phyloP scores from a whole-genome alignment of 2,329 filamentous ascomycete genomes.

The Helminthosporium solani region DNA sequence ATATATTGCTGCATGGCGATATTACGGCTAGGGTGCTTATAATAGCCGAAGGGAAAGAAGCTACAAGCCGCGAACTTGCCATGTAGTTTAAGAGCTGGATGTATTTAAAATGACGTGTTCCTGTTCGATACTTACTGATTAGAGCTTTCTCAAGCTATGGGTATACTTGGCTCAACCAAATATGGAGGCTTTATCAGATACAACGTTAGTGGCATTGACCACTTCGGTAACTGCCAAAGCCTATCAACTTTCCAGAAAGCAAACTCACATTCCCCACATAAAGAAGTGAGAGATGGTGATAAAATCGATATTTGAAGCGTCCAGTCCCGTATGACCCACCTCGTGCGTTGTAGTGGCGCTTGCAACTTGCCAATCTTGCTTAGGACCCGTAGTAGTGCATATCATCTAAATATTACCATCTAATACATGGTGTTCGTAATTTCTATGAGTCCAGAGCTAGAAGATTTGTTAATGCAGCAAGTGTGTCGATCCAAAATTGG shows the following conservation, averaged over 20 bases:
- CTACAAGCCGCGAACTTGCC: too few relatives aligned
- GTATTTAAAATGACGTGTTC: too few relatives aligned
- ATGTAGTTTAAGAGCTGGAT: too few relatives aligned
- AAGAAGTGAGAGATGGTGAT: conserved; percentile 7
- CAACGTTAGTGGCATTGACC: too few relatives aligned
- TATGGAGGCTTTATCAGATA: too few relatives aligned
- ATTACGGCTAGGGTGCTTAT: too few relatives aligned
- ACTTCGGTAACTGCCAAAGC: not conserved
- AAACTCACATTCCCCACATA: conserved; percentile 3
- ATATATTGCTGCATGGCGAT: too few relatives aligned
- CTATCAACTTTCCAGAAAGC: not conserved
- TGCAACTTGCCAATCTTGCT: not conserved
- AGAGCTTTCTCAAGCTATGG: too few relatives aligned
- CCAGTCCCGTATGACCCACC: conserved; percentile 3
- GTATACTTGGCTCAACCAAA: too few relatives aligned
- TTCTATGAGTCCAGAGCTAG: conserved; percentile 9
- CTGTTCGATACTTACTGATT: too few relatives aligned
- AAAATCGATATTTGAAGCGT: conserved; percentile 20
- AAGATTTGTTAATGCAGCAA: conserved; percentile 18
- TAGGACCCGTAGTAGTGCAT: not conserved
- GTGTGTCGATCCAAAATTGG: conserved; percentile 10
- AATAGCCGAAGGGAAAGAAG: too few relatives aligned
- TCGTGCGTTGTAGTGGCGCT: not conserved
- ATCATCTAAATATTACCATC: conserved; percentile 12
- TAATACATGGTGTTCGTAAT: conserved; percentile 18